Base-by-base conservation (phyloP, 805 yeast species). In the Wickerhamomyces queroliae region DNA sequence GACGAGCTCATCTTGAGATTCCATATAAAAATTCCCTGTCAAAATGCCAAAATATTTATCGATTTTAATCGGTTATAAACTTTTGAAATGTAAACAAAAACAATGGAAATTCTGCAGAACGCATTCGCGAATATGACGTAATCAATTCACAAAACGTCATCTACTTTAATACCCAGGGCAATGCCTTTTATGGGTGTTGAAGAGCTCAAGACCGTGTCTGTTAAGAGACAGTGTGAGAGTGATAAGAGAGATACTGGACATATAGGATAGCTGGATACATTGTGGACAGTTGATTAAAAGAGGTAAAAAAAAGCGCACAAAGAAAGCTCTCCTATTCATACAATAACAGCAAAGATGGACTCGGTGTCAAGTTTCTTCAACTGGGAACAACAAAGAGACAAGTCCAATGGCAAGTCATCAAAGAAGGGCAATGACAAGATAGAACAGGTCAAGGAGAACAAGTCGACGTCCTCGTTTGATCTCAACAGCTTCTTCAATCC, bases 321-420 rank as follows among this genome's bases (percentile, higher is more conserved):
- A n/a, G n/a, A 23, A 23, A 23, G 25, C 10, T 8, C 11, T 11
- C 10, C 13, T 10, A 27, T n/a, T 27, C 30, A 27, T 22, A 4
- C 6, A 7, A 9, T 18, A 5, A 13, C 12, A n/a, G 17, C 21
- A n/a, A 26, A 24, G 22, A 57, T 57, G 58, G 62, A 59, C 40
- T 47, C 56, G 3, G 58, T 55, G 4, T 43, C 58, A 7, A 53
- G 47, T 33, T 50, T 60, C 23, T 52, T 62, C 22, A 53, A 58
- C 49, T 55, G 61, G 51, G 63, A 45, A 49, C 33, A 39, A 42
- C 22, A 29, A 41, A 20, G 33, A 31, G 27, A 30, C 36, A 20
- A 38, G 24, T 26, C 31, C 17, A 19, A 26, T 10, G 16, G 21
- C 18, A 25, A 21, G 26, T 13, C 28, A 25, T 11, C 12, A 25